Base-by-base conservation (phyloP, 2,329 filamentous ascomycete genomes). In the Talaromyces sp. region DNA sequence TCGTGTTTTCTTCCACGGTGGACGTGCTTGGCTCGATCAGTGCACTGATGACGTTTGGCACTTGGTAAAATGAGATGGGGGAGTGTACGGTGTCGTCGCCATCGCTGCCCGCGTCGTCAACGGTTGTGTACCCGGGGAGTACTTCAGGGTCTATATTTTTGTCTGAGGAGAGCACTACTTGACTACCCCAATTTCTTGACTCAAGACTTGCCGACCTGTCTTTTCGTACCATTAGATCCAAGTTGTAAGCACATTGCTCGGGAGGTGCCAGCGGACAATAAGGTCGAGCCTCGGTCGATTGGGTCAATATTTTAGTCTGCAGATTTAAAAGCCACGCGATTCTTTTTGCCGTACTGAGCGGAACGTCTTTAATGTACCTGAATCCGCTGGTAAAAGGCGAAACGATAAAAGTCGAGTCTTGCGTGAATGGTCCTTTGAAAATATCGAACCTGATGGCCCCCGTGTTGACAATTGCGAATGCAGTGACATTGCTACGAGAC, bases 381-480 rank as follows among this genome's bases (percentile, higher is more conserved):
- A 97, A 89, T 1, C 84, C 85, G 73, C 89, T 96, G 1, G 85
- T 86, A 72, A 99, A 99, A 0, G 95, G 95, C 9, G 90, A 96
- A 29, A 98, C 83, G 43, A 93, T 88, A 71, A 86, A 98, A 0
- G 89, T 91, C 4, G 88, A 89, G 72, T 99, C 95, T 43, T 86
- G 86, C 0, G 95, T 98, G 70, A 98, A 98, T 0, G 88, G 81
- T 0, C 95, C 95, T 73, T 93, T 86, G 81, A 97, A 96, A 63
- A 99, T 90, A 73, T 99, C 95, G 74, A 98, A 99, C 51, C 95
- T 89, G 65, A 99, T 86, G 3, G 90, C 90, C 27, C 95, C 95
- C 0, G 91, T 96, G 75, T 99, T 99, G 59, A 90, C 81, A 56
- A 98, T 85, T 31, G 88, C 86, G 11, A 98, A 77, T 3, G 70